Conservation (phyloP, 495 filamentous ascomycete species). For the Tirmania nivea region DNA sequence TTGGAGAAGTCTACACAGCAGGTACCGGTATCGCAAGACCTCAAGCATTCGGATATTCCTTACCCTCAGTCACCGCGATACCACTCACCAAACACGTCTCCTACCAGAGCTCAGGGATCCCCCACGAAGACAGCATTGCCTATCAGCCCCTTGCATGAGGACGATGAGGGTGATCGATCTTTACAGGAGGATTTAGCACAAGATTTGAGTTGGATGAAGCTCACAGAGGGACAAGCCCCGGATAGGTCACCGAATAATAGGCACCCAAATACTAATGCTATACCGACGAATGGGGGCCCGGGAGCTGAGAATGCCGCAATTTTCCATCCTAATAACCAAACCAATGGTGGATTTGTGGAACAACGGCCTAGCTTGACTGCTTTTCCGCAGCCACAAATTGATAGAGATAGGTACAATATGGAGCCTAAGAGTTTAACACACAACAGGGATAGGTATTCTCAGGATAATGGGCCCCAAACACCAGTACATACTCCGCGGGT, state of each 20-base stretch:
- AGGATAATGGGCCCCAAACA: neutral
- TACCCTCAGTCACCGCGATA: slow-evolving; percentile 4
- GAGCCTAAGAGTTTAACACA: neutral
- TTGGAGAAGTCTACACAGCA: slow-evolving; percentile 12
- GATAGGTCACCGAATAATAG: slow-evolving; percentile 6
- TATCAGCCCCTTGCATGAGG: slow-evolving; percentile 4
- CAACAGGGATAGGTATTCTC: neutral
- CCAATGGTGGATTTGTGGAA: neutral
- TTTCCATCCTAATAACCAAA: neutral
- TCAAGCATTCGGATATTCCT: slow-evolving; percentile 5
- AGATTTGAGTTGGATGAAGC: slow-evolving; percentile 18
- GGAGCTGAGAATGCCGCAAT: neutral
- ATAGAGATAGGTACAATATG: neutral
- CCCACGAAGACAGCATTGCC: neutral
- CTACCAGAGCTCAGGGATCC: slow-evolving; percentile 1
- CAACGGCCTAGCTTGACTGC: neutral
- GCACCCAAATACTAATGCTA: slow-evolving; percentile 2
- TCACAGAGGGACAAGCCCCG: slow-evolving; percentile 5
- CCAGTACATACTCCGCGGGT: neutral
- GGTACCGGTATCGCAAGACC: slow-evolving; percentile 10
- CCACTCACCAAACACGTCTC: slow-evolving; percentile 9
- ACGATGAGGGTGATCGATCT: slow-evolving; percentile 9
- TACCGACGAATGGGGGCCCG: neutral
- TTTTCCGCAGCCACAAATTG: neutral
- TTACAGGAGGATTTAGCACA: slow-evolving; percentile 15